These are phyloP conservation scores for Plasmodium adleri DNA, from an alignment of 169 alveolate species.

Conservation along the genomic window DNA sequence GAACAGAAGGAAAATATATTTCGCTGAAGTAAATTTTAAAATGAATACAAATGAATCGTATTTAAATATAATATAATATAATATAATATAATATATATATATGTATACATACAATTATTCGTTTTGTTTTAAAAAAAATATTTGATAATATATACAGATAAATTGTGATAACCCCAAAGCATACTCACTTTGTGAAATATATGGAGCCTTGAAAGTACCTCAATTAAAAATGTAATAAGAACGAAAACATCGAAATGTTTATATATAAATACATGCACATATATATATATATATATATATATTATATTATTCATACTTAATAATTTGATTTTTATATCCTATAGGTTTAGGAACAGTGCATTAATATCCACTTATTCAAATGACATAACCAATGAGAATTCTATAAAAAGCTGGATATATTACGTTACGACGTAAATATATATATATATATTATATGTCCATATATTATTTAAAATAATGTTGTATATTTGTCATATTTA, in stretches of 20 bases:
- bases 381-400: conserved; percentile 11
- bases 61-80: neutral
- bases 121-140: neutral
- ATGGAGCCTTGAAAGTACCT: conserved; percentile 26
- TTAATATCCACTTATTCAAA: conserved; percentile 49
- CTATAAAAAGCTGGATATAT: conserved; percentile 57
- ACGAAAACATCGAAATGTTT: neutral
- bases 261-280: too few relatives aligned
- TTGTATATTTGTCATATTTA: neutral
- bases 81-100: too few relatives aligned
- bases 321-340: neutral
- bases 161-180: conserved; percentile 34
- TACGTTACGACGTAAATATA: conserved; percentile 49
- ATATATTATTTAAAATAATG: neutral
- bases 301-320: neutral
- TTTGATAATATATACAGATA: conserved; percentile 13
- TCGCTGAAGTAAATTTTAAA: conserved; percentile 44
- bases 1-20: conserved; percentile 29
- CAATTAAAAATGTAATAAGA: conserved; percentile 54
- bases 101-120: neutral
- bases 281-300: neutral
- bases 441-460: too few relatives aligned
- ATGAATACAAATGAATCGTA: conserved; percentile 2
- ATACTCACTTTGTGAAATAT: conserved; percentile 18
- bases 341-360: conserved; percentile 44